Conservation (phyloP, 768 basidiomycete genomes). For the Inosperma sp. region DNA sequence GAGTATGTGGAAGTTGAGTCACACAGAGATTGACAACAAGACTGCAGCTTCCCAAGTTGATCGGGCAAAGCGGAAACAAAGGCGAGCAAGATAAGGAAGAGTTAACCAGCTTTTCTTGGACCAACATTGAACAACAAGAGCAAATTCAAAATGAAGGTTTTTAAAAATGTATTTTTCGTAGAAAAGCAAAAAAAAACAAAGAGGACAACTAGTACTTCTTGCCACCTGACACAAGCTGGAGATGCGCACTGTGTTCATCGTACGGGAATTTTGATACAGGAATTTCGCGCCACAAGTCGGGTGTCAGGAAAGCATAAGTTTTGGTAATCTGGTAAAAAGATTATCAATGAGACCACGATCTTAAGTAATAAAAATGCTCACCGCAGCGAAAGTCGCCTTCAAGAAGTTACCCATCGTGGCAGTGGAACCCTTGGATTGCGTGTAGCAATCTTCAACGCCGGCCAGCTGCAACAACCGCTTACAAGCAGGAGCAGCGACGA, state of each 20-base stretch:
- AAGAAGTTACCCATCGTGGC: conserved; percentile 99
- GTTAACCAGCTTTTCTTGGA: no score
- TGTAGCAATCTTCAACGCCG: conserved; percentile 97
- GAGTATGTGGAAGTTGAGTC: no score
- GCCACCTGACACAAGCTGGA: conserved; percentile 80
- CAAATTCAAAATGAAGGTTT: not conserved
- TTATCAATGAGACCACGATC: not conserved
- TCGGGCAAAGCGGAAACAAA: no score
- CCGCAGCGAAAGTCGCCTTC: conserved; percentile 92
- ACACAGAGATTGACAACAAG: no score
- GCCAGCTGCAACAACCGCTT: conserved; percentile 97
- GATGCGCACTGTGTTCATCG: conserved; percentile 92
- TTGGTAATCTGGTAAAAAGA: conserved; percentile 71
- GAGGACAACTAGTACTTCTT: conserved; percentile 52
- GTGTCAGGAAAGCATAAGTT: conserved; percentile 97
- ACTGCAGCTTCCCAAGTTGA: no score
- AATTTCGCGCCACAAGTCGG: conserved; percentile 96
- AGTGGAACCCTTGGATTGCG: conserved; percentile 96
- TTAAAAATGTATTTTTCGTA: conserved; percentile 8
- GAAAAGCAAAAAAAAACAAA: conserved; percentile 10
- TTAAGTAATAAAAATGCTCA: conserved; percentile 39
- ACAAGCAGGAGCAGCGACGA: conserved; percentile 97
- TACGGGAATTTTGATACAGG: conserved; percentile 84
- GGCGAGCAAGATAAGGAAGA: no score
- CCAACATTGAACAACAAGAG: not conserved